These are phyloP conservation scores for Globomyces sp. DNA, from an alignment of 371 early-diverging fungal species.

Conservation along the genomic window DNA sequence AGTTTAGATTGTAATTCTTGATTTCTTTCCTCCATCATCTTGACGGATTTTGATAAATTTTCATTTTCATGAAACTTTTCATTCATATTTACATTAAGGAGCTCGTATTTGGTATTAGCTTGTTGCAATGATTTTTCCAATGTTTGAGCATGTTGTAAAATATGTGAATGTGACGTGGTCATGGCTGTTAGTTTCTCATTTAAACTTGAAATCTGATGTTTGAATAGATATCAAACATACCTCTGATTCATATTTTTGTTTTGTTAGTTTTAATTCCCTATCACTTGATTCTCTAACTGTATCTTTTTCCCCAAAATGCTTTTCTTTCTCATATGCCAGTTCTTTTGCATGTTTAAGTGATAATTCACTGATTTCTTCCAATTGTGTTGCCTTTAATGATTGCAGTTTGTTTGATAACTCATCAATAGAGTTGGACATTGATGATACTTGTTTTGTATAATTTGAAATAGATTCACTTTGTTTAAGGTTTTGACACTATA, in stretches of 20 bases:
- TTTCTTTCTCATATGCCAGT: conserved; percentile 35
- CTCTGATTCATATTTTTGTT: conserved; percentile 33
- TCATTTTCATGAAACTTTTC: conserved; percentile 25
- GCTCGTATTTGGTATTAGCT: conserved; percentile 21
- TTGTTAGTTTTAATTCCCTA: conserved; percentile 22
- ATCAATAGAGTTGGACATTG: no score
- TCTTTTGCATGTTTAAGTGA: conserved; percentile 33
- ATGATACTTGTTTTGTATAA: not conserved
- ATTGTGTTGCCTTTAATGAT: conserved; percentile 20
- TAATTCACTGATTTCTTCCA: conserved; percentile 29
- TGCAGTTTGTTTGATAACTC: conserved; percentile 22
- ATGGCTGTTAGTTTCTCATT: not conserved
- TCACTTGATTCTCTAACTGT: conserved; percentile 26
- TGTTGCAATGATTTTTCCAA: conserved; percentile 23
- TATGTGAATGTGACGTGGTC: conserved; percentile 3
- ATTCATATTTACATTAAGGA: conserved; percentile 15
- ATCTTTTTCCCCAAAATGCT: conserved; percentile 25
- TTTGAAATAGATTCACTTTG: conserved; percentile 27
- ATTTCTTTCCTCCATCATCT: conserved; percentile 11
- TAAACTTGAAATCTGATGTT: not conserved
- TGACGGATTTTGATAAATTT: not conserved
- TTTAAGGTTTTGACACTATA: conserved; percentile 24
- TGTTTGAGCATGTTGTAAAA: conserved; percentile 19
- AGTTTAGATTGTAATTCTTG: conserved; percentile 24
- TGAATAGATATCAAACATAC: conserved; percentile 27